Evolutionary conservation across 108 stramenopile genomes (phyloP), one percentile per base, ranked within the genome.

Genomic region (Skeletonema costatum): DNA sequence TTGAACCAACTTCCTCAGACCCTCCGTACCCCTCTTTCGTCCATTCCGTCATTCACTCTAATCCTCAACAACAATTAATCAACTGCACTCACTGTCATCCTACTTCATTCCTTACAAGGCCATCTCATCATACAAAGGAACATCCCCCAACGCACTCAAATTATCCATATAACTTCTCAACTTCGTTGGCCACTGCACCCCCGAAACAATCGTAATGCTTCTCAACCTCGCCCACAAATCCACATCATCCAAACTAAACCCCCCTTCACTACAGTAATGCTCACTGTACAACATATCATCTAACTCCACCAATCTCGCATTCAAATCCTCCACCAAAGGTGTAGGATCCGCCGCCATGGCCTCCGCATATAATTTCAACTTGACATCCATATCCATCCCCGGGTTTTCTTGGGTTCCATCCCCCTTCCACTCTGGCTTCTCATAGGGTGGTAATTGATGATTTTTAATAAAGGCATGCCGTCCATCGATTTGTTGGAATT

Each of bases 191-290:
- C 92, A 96, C 61, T 80, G 64, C 17, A 96, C 92, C 8, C 91
- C 97, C 74, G 86, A 85, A 41, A 97, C 79, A 65, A 97, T 93
- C 39, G 93, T 96, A 66, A 97, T 90, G 38, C 89, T 90, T 76
- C 97, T 87, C 68, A 97, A 83, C 50, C 97, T 87, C 25, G 93
- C 75, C 94, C 95, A 97, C 51, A 97, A 80, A 71, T 97, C 97
- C 38, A 97, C 72, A 80, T 97, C 97, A 75, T 97, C 97, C 68
- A 91, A 73, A 63, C 86, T 86, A 32, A 97, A 68, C 38, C 97
- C 97, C 16, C 94, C 97, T 61, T 87, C 92, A 31, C 86, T 90
- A 61, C 93, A 95, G 75, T 89, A 90, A 51, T 94, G 76, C 60
- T 91, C 90, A 44, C 88, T 83, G 81, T 81, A 86, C 21, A 97